phyloP scores from a whole-genome alignment of 2,329 filamentous ascomycete genomes.

The Phoma sp. region DNA sequence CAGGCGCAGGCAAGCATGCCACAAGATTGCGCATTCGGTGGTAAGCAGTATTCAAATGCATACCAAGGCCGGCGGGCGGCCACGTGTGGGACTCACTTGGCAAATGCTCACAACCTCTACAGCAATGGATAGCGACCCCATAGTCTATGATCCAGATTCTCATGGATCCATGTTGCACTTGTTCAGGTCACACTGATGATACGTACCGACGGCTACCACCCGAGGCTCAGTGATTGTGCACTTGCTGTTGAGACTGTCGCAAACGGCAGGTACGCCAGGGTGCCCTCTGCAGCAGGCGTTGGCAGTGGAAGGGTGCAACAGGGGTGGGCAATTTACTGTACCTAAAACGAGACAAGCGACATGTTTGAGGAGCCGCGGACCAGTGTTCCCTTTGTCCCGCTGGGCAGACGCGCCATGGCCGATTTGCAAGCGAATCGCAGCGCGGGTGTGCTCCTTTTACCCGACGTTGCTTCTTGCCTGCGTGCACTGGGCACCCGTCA shows the following conservation, averaged over 20 bases:
- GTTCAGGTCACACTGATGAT: background rate
- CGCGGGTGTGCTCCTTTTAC: constrained; percentile 37
- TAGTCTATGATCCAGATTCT: constrained; percentile 5
- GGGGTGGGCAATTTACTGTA: constrained; percentile 11
- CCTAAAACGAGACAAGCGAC: constrained; percentile 4
- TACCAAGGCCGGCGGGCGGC: constrained; percentile 13
- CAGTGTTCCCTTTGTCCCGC: constrained; percentile 28
- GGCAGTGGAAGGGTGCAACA: constrained; percentile 4
- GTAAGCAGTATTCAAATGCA: constrained; percentile 7
- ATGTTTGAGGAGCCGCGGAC: constrained; percentile 21
- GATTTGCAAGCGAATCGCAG: constrained; percentile 35
- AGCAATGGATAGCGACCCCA: constrained; percentile 10
- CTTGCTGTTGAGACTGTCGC: background rate
- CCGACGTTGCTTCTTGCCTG: constrained; percentile 22
- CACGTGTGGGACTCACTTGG: constrained; percentile 12
- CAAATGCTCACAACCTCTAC: background rate
- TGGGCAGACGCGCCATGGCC: constrained; percentile 15
- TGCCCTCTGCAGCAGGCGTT: background rate
- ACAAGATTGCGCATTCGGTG: constrained; percentile 1
- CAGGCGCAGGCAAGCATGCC: background rate
- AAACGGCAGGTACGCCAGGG: constrained; percentile 4
- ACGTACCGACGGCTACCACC: background rate
- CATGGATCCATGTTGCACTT: background rate
- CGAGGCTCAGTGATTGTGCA: background rate
- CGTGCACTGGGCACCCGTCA: constrained; percentile 26